Conservation (phyloP, 805 yeast genomes). For the Diddensiella transvaalensis region DNA sequence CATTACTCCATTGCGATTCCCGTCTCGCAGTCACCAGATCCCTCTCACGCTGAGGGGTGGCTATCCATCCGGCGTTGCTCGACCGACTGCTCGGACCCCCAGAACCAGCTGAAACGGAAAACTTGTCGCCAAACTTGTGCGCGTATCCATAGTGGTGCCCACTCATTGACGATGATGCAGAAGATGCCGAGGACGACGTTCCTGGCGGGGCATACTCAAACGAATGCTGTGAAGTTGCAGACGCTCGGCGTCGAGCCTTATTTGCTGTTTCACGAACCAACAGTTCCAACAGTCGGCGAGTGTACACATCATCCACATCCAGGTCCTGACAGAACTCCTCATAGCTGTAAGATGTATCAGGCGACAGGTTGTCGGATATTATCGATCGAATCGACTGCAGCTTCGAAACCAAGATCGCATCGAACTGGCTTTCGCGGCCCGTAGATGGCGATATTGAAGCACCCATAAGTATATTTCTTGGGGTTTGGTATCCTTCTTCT, state of each 20-base stretch:
- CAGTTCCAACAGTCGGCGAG: conserved; percentile 24
- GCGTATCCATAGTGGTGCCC: background rate
- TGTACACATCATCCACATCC: conserved; percentile 25
- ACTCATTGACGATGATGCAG: conserved; percentile 6
- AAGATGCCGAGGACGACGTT: conserved; percentile 1
- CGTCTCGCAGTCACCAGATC: conserved; percentile 7
- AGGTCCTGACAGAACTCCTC: conserved; percentile 28
- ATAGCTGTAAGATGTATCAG: conserved; percentile 19
- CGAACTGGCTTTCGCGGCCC: background rate
- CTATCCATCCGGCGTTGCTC: conserved; percentile 1
- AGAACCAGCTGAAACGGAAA: background rate
- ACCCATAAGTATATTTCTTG: background rate
- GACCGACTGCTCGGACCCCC: background rate
- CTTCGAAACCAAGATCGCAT: conserved; percentile 15
- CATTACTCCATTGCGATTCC: conserved; percentile 7
- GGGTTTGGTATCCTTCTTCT: background rate
- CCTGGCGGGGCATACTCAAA: conserved; percentile 9
- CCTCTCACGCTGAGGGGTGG: conserved; percentile 6
- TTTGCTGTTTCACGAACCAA: conserved; percentile 26
- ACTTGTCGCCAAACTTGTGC: conserved; percentile 1
- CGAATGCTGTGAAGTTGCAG: conserved; percentile 2
- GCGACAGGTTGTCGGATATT: conserved; percentile 15
- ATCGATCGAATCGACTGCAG: conserved; percentile 16
- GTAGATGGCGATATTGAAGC: conserved; percentile 1
- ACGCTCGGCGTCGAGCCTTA: conserved; percentile 7